Conservation (phyloP, 148 eudicot genomes). For the Bassia scoparia region DNA sequence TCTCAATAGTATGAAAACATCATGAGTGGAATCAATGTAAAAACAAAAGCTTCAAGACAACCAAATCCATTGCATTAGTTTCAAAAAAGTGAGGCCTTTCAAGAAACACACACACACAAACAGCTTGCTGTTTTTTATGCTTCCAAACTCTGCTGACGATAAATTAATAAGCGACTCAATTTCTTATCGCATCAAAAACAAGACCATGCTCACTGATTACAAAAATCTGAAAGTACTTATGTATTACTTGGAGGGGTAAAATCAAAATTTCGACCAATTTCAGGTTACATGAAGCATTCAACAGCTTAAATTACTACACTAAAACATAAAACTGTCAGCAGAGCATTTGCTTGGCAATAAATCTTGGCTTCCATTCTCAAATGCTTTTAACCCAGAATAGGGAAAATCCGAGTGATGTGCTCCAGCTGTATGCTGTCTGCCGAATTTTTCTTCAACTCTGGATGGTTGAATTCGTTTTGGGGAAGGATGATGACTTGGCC, state of each 20-base stretch:
- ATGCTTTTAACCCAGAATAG: slow-evolving; percentile 59
- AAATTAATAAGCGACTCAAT: background rate
- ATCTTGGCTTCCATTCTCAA: background rate
- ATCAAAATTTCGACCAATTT: slow-evolving; percentile 2
- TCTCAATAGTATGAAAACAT: too few relatives aligned
- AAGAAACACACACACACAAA: too few relatives aligned
- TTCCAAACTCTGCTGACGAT: background rate
- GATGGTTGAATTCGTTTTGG: slow-evolving; percentile 72
- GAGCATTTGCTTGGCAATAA: background rate
- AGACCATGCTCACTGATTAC: background rate
- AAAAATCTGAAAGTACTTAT: background rate
- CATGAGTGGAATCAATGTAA: too few relatives aligned
- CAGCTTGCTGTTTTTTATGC: background rate
- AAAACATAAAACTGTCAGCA: background rate
- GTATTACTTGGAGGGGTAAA: background rate
- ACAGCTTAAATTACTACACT: background rate
- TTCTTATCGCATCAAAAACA: background rate
- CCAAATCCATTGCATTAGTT: too few relatives aligned
- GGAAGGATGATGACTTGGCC: slow-evolving; percentile 65
- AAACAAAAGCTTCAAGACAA: too few relatives aligned
- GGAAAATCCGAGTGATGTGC: slow-evolving; percentile 74
- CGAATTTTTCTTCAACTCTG: slow-evolving; percentile 71
- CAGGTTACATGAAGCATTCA: background rate
- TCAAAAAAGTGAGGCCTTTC: too few relatives aligned
- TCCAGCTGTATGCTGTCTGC: slow-evolving; percentile 74